Base-by-base conservation (phyloP, 2,329 filamentous ascomycete genomes). In the Gaeumannomyces sp. region DNA sequence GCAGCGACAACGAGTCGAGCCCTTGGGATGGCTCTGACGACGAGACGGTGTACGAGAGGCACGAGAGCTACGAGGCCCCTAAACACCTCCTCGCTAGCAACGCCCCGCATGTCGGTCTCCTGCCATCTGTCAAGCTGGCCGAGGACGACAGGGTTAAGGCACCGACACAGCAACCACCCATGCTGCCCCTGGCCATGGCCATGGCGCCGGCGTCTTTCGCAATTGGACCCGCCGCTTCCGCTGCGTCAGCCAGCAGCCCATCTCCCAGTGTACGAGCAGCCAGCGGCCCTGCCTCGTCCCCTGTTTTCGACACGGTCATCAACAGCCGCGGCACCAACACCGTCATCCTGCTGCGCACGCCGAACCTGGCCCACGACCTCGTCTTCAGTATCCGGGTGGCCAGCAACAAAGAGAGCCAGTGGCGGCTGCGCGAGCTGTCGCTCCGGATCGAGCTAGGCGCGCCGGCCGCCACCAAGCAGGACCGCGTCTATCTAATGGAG, bases 321-420 rank as follows among this genome's bases (percentile, higher is more conserved):
- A 50, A 62, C 64, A 45, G 50, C n/a, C 33, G 38, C 29, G 60
- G 64, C 50, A 58, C 25, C 59, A 22, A 35, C 38, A 61, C 64
- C 27, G 33, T 45, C 60, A 25, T 53, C 31, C 33, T 28, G 57
- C 22, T 57, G 31, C 62, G 25, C 61, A 28, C 25, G 28, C 58
- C 25, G 7, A 60, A 60, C 59, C 62, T 64, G 16, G 53, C 59
- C 14, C 66, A 68, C 60, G 66, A 68, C 65, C 61, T 69, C 7
- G 61, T 68, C 53, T 69, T 69, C 63, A 62, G 64, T 29, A 66
- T 69, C 33, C 64, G 50, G 22, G 60, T 57, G 28, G 25, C n/a
- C 60, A 60, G 58, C 58, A 33, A 60, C 56, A 53, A 25, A 2
- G 53, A 53, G 22, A 62, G 62, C 60, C 56, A 67, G 19, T 67